Base-by-base conservation (phyloP, 2,329 filamentous ascomycete species). In the Cyclaneusma minus region DNA sequence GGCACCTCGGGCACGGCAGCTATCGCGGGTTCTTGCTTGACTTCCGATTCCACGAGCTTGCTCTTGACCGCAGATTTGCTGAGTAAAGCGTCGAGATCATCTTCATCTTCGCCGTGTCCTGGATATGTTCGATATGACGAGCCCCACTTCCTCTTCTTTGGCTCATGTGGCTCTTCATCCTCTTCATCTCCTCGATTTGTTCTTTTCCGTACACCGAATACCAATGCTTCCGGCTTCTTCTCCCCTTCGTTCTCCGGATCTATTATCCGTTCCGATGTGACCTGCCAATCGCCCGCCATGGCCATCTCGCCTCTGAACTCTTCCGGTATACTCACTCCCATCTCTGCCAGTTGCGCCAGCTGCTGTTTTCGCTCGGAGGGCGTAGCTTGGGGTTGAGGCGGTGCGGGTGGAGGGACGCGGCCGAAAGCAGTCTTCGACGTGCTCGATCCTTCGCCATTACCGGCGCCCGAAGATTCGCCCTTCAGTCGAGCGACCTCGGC, bases 401-500 rank as follows among this genome's bases (percentile, higher is more conserved):
- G 34, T 33, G 25, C 39, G 45, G 47, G 39, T 13, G 36, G 39
- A 11, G 42, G 35, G 10, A 32, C 36, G 21, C 34, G 32, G 26
- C 39, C 38, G 30, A 38, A 37, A 11, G 30, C 31, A 3, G 34
- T 35, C 30, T 29, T 39, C n/a, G 39, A 36, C n/a, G 39, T 39
- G 22, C 33, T 36, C 28, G 34, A 27, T 18, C 27, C 24, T 17
- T 28, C 22, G 14, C 35, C 36, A 8, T 25, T 27, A 12, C 31
- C 32, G 5, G 48, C 39, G 4, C 61, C 62, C 10, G 64, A 54
- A 1, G 83, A 73, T 11, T 91, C 56, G 16, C 81, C 78, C 49
- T 89, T 89, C 24, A 98, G 58, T 12, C 89, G 64, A 29, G 84
- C 82, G 22, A 95, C 70, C 48, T 98, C 89, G 36, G 72, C 70